These are phyloP conservation scores for Coelastrella sp. DNA, from an alignment of 139 green algal species.

Conservation along the genomic window DNA sequence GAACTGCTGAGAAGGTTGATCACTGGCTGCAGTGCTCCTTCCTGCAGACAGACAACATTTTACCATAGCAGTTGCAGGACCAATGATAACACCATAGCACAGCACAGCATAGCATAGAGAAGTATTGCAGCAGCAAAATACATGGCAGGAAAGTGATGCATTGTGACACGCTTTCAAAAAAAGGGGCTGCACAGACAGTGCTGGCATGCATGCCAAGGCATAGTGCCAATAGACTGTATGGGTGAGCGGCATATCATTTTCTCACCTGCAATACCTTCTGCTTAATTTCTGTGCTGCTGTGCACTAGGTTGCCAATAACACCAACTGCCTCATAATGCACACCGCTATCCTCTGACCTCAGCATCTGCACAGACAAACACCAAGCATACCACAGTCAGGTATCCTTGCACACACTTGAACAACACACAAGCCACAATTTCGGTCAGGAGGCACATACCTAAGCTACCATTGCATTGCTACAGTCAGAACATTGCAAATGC, in stretches of 20 bases:
- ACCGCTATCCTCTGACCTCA: conserved; percentile 88
- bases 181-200: no score
- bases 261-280: conserved; percentile 60
- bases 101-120: no score
- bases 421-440: not conserved
- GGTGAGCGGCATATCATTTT: no score
- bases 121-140: no score
- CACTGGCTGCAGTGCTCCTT: conserved; percentile 97
- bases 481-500: no score
- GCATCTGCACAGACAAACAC: conserved; percentile 83
- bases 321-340: conserved; percentile 98
- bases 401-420: no score
- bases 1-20: conserved; percentile 88
- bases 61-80: not conserved
- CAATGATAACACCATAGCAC: no score
- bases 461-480: not conserved
- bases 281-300: conserved; percentile 81
- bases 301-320: conserved; percentile 98
- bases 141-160: no score
- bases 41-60: conserved; percentile 26
- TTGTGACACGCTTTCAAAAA: no score
- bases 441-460: not conserved
- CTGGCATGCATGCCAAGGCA: no score
- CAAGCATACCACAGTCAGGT: no score
- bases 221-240: no score